Evolutionary conservation across 495 filamentous ascomycete genomes (phyloP).

Genomic region (Penicillium coprophilum): DNA sequence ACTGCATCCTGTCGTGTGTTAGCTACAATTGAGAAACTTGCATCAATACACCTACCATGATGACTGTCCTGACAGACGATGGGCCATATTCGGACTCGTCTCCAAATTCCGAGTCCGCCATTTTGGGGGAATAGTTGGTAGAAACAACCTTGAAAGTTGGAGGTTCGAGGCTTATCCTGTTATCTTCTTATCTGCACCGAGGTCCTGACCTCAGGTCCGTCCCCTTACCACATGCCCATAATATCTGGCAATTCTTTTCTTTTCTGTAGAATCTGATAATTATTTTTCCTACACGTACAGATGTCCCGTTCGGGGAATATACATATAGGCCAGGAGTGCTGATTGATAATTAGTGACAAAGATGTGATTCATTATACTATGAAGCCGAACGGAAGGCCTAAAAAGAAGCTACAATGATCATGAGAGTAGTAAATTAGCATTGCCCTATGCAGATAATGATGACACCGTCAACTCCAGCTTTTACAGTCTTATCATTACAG

Average conservation of each 20-base stretch:
- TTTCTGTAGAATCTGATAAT: not conserved
- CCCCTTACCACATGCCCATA: too few relatives aligned
- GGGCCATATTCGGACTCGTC: conserved; percentile 27
- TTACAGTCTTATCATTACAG: conserved; percentile 46
- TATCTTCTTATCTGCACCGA: not conserved
- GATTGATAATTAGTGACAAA: not conserved
- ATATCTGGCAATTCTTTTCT: not conserved
- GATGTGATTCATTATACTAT: conserved; percentile 1
- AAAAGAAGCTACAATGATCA: conserved; percentile 4
- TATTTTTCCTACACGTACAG: too few relatives aligned
- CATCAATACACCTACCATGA: conserved; percentile 14
- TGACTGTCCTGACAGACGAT: conserved; percentile 14
- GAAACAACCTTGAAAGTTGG: conserved; percentile 5
- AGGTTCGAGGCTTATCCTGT: not conserved
- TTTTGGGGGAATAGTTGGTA: conserved; percentile 16
- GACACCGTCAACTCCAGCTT: conserved; percentile 34
- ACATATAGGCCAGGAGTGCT: not conserved
- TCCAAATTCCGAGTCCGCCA: conserved; percentile 33
- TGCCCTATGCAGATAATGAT: conserved; percentile 23
- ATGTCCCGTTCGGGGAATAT: too few relatives aligned
- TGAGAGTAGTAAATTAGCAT: conserved; percentile 23
- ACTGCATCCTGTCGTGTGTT: conserved; percentile 33
- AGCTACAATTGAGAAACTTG: conserved; percentile 8
- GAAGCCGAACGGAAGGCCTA: not conserved
- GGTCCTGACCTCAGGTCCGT: too few relatives aligned